Conservation (phyloP, 176 grass and related monocot genomes). For the Oryza coarctata region DNA sequence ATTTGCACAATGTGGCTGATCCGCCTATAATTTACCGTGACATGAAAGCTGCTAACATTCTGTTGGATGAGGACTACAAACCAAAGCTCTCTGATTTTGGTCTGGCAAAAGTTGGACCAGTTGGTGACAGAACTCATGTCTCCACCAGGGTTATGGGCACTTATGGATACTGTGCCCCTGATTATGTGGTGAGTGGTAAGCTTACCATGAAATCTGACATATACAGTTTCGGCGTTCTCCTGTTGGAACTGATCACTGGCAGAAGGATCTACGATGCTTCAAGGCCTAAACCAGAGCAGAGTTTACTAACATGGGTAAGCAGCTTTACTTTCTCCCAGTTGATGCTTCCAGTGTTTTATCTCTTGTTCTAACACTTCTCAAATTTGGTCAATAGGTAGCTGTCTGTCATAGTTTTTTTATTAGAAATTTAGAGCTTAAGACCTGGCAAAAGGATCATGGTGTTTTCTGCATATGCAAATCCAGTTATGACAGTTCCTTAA, state of each 20-base stretch:
- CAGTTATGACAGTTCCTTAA: background rate
- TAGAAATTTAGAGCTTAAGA: background rate
- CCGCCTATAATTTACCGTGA: conserved; percentile 93
- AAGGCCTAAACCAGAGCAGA: conserved; percentile 54
- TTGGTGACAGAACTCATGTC: conserved; percentile 80
- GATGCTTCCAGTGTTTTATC: background rate
- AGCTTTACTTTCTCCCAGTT: conserved; percentile 10
- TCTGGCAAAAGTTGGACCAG: conserved; percentile 84
- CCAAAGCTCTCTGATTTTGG: conserved; percentile 96
- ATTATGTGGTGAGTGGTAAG: conserved; percentile 81
- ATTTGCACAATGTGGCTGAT: conserved; percentile 85
- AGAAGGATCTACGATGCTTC: conserved; percentile 74
- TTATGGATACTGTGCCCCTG: conserved; percentile 94
- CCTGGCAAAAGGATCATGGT: background rate
- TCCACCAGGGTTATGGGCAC: conserved; percentile 98
- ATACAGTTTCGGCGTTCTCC: conserved; percentile 89
- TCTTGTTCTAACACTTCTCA: background rate
- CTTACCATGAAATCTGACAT: conserved; percentile 89
- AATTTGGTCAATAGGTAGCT: background rate
- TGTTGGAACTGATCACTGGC: conserved; percentile 87
- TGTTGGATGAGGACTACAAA: conserved; percentile 74
- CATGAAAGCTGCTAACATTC: conserved; percentile 88
- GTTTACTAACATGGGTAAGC: conserved; percentile 74
- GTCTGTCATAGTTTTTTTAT: background rate
- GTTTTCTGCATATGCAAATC: background rate